phyloP scores from a whole-genome alignment of 1,284 basidiomycete genomes.

The Cryptococcus amylolentus region DNA sequence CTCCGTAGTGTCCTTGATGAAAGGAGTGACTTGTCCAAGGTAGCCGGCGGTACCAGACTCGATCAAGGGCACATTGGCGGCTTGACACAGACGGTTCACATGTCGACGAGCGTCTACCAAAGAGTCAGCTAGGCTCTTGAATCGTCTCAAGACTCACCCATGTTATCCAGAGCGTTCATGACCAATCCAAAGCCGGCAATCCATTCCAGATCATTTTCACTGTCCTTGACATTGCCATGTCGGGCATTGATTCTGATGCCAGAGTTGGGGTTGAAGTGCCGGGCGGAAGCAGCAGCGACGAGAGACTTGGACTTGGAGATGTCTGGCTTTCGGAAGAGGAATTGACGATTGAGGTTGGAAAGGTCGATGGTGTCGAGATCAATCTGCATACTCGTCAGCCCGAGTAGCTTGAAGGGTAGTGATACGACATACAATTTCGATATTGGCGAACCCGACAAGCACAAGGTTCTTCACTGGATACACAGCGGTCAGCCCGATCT shows the following conservation, averaged over 20 bases:
- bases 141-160: constrained; percentile 58
- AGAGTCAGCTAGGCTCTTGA: not conserved
- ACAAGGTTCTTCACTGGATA: constrained; percentile 89
- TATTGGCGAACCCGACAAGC: constrained; percentile 83
- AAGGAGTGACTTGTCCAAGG: constrained; percentile 64
- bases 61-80: constrained; percentile 81
- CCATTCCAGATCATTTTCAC: constrained; percentile 85
- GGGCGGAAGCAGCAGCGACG: constrained; percentile 85
- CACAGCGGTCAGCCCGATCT: constrained; percentile 4
- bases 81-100: constrained; percentile 96
- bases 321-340: constrained; percentile 95
- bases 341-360: constrained; percentile 96
- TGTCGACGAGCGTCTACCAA: constrained; percentile 74
- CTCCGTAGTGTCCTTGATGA: constrained; percentile 67
- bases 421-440: constrained; percentile 59
- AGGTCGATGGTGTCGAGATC: constrained; percentile 99
- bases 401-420: not conserved
- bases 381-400: constrained; percentile 54
- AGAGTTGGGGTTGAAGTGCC: constrained; percentile 75
- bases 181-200: constrained; percentile 88
- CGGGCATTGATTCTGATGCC: constrained; percentile 78
- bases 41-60: constrained; percentile 98
- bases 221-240: constrained; percentile 93
- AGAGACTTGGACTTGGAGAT: constrained; percentile 94
- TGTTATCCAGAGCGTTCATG: constrained; percentile 93